phyloP scores from a whole-genome alignment of 2,329 filamentous ascomycete species.

The Aulographum hederae region DNA sequence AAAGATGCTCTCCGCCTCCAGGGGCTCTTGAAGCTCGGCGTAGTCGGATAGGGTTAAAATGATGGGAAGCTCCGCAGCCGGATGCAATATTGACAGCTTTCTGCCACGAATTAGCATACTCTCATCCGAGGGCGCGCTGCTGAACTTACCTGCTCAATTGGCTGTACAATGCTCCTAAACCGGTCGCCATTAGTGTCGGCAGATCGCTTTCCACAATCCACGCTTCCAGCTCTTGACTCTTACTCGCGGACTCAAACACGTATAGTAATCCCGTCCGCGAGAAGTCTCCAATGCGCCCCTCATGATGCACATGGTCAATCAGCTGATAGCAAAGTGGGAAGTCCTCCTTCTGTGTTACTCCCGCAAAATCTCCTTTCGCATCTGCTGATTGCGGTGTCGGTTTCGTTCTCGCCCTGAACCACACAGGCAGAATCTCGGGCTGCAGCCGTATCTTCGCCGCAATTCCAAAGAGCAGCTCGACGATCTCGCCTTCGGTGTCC shows the following conservation, averaged over 20 bases:
- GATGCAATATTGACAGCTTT: conserved; percentile 66
- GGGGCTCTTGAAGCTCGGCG: conserved; percentile 48
- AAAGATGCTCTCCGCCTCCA: conserved; percentile 57
- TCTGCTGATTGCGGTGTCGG: conserved; percentile 20
- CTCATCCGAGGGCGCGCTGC: background rate
- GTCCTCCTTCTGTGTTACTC: conserved; percentile 70
- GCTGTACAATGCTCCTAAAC: conserved; percentile 62
- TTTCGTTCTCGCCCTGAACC: conserved; percentile 44
- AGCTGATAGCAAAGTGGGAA: conserved; percentile 92
- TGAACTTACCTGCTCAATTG: conserved; percentile 40
- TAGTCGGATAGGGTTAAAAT: conserved; percentile 85
- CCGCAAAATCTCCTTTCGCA: conserved; percentile 43
- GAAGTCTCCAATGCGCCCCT: conserved; percentile 89
- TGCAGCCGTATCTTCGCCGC: conserved; percentile 89
- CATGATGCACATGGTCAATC: conserved; percentile 91
- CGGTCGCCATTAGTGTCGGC: conserved; percentile 92
- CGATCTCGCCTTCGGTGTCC: conserved; percentile 73
- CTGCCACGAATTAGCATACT: conserved; percentile 19
- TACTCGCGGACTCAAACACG: conserved; percentile 83
- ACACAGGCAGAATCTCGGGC: conserved; percentile 69
- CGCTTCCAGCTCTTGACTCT: conserved; percentile 65
- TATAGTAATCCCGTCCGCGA: conserved; percentile 86
- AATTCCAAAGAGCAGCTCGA: conserved; percentile 89
- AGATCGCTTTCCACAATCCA: conserved; percentile 97
- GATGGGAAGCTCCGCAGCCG: conserved; percentile 57